Evolutionary conservation across 2,329 filamentous ascomycete genomes (phyloP), one percentile per base, ranked within the genome.

Genomic region (Xylariales sp.): DNA sequence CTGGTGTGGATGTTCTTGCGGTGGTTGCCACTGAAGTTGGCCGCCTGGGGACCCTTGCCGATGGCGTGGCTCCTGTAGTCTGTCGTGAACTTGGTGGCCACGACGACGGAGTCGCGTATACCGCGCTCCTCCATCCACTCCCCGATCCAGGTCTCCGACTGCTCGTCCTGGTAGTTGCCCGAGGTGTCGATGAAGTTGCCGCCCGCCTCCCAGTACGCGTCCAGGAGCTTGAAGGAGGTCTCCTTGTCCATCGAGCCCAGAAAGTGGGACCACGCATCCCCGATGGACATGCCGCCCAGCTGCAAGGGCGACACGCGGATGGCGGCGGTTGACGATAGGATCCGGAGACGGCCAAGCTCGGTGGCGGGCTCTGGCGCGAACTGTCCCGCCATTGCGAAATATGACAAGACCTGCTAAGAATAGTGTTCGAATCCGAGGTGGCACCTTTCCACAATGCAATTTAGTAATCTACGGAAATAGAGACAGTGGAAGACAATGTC

Each of bases 161-260:
- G 60, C 40, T 69, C 70, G 33, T 61, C 42, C 44, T 75, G 65
- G 50, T 76, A 76, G 45, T 63, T 63, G 54, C 65, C 70, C 23
- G 69, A 47, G 1, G 74, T 81, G 51, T 82, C 78, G 49, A 82
- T 76, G 54, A 81, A 80, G 56, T 81, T 81, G 4, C 78, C 78
- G 3, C 76, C 78, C 1, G 66, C 59, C 11, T 63, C 62, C 38
- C 63, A 69, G 56, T 69, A 81, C 40, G 65, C 64, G 43, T 81
- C 76, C 1, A 81, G 63, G 18, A 82, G 64, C 25, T 66, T 63
- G 49, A 78, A 77, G 2, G 69, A 59, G n/a, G 61, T 53, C 30
- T 72, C 67, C 50, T 79, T 77, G 54, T 30, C 38, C 20, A 41
- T 33, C 5, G 32, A 29, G 12, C 43, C 43, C 17, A 44, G 30